Evolutionary conservation across 768 basidiomycete genomes (phyloP), one percentile per base, ranked within the genome.

Genomic region (Kwoniella sp.): DNA sequence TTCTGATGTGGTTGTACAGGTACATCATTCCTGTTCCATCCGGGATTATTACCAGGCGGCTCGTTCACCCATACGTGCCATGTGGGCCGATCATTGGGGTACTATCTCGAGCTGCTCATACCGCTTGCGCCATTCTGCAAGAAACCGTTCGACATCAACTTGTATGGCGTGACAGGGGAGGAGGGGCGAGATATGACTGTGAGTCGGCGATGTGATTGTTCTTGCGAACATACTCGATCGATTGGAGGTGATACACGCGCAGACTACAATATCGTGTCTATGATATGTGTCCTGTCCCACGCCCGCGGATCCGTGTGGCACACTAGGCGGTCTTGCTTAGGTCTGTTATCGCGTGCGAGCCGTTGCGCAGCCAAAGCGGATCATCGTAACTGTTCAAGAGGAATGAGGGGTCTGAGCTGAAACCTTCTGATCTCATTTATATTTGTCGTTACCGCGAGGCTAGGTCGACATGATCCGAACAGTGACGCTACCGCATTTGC

Each of bases 111-210:
- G 76, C 89, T 93, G 15, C 73, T 97, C 1, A 83, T 97, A 22
- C 90, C 92, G 84, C 83, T 98, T 2, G 94, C 92, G 2, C 92
- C 93, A 0, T 98, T 98, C 76, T 85, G 92, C 23, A 99, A 99
- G 83, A 90, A 86, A 67, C 87, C 92, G 0, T 79, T 98, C 53
- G 85, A 89, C 51, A 78, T 94, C 29, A 95, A 89, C 0, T 79
- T 98, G 59, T 86, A 85, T 57, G 96, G 96, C 0, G 89, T 99
- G 62, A 99, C 96, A 1, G 91, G 93, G 0, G 92, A 96, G 57
- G 72, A 78, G 73, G 90, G 92, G 48, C 84, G 88, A 70, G 95
- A 97, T 76, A 88, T 97, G 68, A 94, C 92, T 29, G 95, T 93
- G 70, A 66, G 86, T 79, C 4, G 12, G 34, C 22, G 17, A 15